A percentile compares a stretch with the other conserved stretches of the same genome.
These are phyloP conservation scores for Closterium sp. DNA, from an alignment of 139 green algal species.

Conservation along the genomic window DNA sequence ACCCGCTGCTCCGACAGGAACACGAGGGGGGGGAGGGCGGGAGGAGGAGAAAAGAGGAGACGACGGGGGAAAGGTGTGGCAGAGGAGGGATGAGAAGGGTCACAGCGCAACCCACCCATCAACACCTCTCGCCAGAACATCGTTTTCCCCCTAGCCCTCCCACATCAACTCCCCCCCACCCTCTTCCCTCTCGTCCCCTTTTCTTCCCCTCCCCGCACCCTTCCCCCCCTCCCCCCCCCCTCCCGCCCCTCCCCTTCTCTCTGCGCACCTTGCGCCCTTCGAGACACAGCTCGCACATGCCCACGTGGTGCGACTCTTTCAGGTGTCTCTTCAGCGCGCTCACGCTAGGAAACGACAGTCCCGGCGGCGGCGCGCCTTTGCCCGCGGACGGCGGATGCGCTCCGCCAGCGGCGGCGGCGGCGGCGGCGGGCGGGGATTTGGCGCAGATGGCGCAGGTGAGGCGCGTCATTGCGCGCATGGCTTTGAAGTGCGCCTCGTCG, in stretches of 20 bases:
- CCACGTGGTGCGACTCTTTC: conserved; percentile 56
- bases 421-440: background rate
- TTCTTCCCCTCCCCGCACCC: background rate
- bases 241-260: background rate
- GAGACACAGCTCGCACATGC: conserved; percentile 90
- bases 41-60: no score
- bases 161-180: background rate
- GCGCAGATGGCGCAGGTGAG: conserved; percentile 49
- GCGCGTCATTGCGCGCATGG: conserved; percentile 59
- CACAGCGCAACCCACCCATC: background rate
- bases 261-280: conserved; percentile 64
- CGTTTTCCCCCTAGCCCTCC: background rate
- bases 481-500: conserved; percentile 73
- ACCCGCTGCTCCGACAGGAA: background rate
- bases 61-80: no score
- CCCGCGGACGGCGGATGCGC: background rate
- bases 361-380: conserved; percentile 5
- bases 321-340: conserved; percentile 69
- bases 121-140: background rate
- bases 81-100: background rate
- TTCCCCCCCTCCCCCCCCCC: background rate
- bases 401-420: background rate
- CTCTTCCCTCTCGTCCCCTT: background rate
- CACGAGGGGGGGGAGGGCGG: background rate
- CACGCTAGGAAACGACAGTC: conserved; percentile 25